phyloP scores from a whole-genome alignment of 1,284 basidiomycete genomes.

The Microbotryum intermedium region DNA sequence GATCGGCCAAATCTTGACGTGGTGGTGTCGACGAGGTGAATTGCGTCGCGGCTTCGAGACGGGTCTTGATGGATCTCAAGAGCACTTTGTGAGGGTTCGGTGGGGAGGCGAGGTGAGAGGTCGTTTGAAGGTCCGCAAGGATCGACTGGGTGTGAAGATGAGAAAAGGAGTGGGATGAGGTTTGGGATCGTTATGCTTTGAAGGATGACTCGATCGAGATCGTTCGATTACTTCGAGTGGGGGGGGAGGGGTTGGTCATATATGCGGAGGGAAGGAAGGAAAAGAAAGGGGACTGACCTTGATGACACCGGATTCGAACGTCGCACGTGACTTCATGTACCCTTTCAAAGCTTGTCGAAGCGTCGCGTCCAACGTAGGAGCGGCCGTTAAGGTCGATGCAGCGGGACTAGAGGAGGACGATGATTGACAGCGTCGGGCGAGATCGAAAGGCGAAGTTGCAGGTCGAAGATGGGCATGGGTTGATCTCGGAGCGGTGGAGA shows the following conservation, averaged over 20 bases:
- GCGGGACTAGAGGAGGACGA: no score
- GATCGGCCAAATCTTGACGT: constrained; percentile 14
- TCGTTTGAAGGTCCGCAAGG: constrained; percentile 23
- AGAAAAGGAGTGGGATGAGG: background rate
- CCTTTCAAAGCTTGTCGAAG: constrained; percentile 18
- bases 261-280: background rate
- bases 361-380: constrained; percentile 3
- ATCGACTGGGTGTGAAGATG: background rate
- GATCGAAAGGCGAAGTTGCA: no score
- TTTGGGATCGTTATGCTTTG: no score
- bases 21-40: constrained; percentile 16
- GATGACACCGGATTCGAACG: constrained; percentile 9
- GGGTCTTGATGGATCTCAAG: constrained; percentile 10
- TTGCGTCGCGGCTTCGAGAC: constrained; percentile 16
- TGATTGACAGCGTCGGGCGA: no score
- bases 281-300: constrained; percentile 5
- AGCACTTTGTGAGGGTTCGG: constrained; percentile 18
- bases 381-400: constrained; percentile 1
- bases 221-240: background rate
- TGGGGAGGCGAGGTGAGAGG: constrained; percentile 7
- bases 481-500: no score
- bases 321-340: constrained; percentile 16
- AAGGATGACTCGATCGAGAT: no score
- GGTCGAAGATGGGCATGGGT: no score
- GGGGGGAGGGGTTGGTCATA: background rate